Percentiles rank a stretch among this genome's conserved stretches.
Conservation (phyloP, 2,329 filamentous ascomycete species). For the Penicillium freii region DNA sequence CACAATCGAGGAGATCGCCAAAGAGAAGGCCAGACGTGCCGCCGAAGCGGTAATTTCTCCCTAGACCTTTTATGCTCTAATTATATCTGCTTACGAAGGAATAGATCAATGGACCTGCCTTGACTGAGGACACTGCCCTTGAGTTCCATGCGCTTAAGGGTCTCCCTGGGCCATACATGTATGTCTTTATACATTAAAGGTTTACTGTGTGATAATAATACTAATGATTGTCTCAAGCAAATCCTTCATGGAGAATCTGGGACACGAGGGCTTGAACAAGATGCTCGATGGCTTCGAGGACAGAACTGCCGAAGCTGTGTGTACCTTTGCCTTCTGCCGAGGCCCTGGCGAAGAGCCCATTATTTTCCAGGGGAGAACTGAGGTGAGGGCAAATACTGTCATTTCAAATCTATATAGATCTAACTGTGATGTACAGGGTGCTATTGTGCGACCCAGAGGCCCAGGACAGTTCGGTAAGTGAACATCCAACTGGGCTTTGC, state of each 20-base stretch:
- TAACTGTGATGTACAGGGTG: constrained; percentile 53
- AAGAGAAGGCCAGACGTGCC: constrained; percentile 80
- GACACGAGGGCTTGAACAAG: constrained; percentile 83
- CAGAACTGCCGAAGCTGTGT: constrained; percentile 89
- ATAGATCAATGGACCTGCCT: constrained; percentile 78
- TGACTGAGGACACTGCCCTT: constrained; percentile 93
- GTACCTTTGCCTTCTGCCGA: constrained; percentile 88
- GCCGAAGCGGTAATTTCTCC: constrained; percentile 64
- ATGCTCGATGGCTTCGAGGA: constrained; percentile 84
- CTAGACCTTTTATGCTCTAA: background rate
- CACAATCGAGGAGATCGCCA: constrained; percentile 84
- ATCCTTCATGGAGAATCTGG: constrained; percentile 84
- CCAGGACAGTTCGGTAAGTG: constrained; percentile 74
- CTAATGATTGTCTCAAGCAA: constrained; percentile 59
- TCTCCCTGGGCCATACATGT: constrained; percentile 97
- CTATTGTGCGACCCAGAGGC: constrained; percentile 81
- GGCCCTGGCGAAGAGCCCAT: constrained; percentile 81
- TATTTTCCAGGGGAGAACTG: constrained; percentile 86
- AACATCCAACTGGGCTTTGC: background rate
- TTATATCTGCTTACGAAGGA: constrained; percentile 2
- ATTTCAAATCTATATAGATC: background rate
- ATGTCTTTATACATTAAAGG: constrained; percentile 36
- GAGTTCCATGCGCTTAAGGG: constrained; percentile 88
- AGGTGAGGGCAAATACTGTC: constrained; percentile 53
- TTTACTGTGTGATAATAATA: background rate